Conservation (phyloP, 2,329 filamentous ascomycete species). For the Scolecobasidium constrictum region DNA sequence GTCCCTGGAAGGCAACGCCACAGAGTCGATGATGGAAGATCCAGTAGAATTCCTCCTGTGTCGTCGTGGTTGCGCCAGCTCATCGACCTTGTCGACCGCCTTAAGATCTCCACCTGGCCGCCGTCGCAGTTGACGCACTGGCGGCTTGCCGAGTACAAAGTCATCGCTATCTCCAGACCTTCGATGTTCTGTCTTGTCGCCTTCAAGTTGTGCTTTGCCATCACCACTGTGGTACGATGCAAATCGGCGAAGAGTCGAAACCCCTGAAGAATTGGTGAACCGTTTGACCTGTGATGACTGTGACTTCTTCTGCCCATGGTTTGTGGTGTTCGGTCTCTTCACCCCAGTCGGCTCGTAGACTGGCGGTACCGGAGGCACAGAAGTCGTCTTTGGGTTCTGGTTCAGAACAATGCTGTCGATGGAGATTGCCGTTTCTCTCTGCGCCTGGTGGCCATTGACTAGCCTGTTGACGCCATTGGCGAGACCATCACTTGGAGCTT, state of each 20-base stretch:
- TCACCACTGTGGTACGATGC: constrained; percentile 51
- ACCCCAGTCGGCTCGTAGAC: constrained; percentile 7
- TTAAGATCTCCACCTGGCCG: constrained; percentile 38
- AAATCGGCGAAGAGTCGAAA: constrained; percentile 16
- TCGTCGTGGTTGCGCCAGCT: constrained; percentile 21
- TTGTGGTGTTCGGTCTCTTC: neutral
- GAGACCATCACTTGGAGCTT: neutral
- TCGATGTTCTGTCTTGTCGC: neutral
- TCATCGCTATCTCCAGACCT: constrained; percentile 6
- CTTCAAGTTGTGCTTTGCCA: constrained; percentile 18
- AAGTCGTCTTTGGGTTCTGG: neutral
- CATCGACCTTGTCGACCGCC: constrained; percentile 34
- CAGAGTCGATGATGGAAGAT: constrained; percentile 23
- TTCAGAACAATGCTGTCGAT: neutral
- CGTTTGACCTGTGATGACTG: neutral
- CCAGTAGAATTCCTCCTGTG: constrained; percentile 37
- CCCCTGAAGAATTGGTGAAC: constrained; percentile 1
- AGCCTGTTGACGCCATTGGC: neutral
- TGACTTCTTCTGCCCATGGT: neutral
- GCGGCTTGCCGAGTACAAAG: constrained; percentile 11
- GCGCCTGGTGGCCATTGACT: neutral
- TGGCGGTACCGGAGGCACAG: neutral
- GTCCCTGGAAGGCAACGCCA: neutral
- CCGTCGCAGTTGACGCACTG: constrained; percentile 27
- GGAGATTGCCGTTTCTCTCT: neutral